Base-by-base conservation (phyloP, 352 stramenopile genomes). In the Globisporangium nodosum region DNA sequence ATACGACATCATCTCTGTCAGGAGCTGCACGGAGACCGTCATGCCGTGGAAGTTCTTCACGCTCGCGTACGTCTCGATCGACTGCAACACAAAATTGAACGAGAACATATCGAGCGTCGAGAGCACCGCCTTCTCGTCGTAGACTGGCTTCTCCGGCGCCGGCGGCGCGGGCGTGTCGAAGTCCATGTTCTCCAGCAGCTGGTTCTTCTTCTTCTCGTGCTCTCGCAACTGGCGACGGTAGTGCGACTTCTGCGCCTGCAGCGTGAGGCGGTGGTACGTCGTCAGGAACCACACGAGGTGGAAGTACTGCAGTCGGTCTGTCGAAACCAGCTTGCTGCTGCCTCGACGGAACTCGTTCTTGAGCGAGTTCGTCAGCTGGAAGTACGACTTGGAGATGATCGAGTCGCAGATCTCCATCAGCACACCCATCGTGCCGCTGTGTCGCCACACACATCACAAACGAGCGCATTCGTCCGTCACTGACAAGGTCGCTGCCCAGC, bases 91-190 rank as follows among this genome's bases (percentile, higher is more conserved):
- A 50, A 95, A 95, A 59, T 95, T 95, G 71, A 95, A 95, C 11
- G 85, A 95, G 63, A 95, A 95, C 85, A 95, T 95, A 74, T 95
- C 85, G 48, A 95, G 68, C 11, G 85, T 92, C 20, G 83, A 87
- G 31, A 95, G 68, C 54, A 92, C 80, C 1, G 83, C 78, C 58
- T 92, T 93, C 53, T 93, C 83, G 56, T 92, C 73, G 27, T 85
- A 83, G 5, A 69, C 63, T 16, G 81, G 79, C 51, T 81, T 85
- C 27, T 69, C 52, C 4, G 76, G 71, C 27, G 65, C 31, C 27
- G 62, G 40, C n/a, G 77, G 71, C 27, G 61, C 66, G 12, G 71
- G 56, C 6, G 72, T 77, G 2, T 76, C 71, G 45, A 86, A 75
- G 56, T 87, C 78, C 56, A 90, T 58, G 39, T 75, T 72, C 31